Evolutionary conservation across 2,329 filamentous ascomycete genomes (phyloP), one percentile per base, ranked within the genome.

Genomic region (Balansia obtecta): DNA sequence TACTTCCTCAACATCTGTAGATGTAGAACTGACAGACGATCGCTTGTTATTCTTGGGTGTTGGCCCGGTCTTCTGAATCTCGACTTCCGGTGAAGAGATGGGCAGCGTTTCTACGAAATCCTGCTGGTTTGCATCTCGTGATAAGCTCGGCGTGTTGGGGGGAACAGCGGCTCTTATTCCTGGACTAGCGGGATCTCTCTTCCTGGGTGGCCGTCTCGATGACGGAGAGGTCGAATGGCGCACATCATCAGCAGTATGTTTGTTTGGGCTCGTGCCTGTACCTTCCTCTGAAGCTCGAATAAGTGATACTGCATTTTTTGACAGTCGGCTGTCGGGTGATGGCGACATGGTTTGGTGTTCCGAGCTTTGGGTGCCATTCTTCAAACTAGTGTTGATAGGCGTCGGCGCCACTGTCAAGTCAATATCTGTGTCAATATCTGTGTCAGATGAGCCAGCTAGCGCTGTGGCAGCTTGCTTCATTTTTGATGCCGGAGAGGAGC

Each of bases 201-300:
- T 7, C 7, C 4, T 2, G 10, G 42, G 12, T 6, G 16, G n/a
- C 13, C 30, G 46, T 22, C 12, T 16, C 8, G 27, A 38, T 11
- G 13, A 45, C 27, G 40, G 40, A 12, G 16, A 6, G 34, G 2
- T 15, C 39, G 18, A 9, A 18, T 20, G 30, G 39, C 13, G 39
- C 30, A 15, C 2, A 10, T 10, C 13, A 22, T 10, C n/a, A 38
- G 18, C 20, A 37, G 15, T 4, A 44, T 15, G 32, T 15, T 38
- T 38, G 13, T 44, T 15, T 38, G 57, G 54, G 45, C 50, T 52
- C 37, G 53, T 49, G 40, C 51, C 53, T 8, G 57, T 54, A 39
- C 57, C 52, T 20, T 58, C 55, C 18, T 56, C 54, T 27, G 60
- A 53, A 37, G 51, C 54, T 12, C 40, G 49, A 18, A 53, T 44